These are phyloP conservation scores for Aspergillus funiculosus DNA, from an alignment of 495 filamentous ascomycete genomes.

Conservation along the genomic window DNA sequence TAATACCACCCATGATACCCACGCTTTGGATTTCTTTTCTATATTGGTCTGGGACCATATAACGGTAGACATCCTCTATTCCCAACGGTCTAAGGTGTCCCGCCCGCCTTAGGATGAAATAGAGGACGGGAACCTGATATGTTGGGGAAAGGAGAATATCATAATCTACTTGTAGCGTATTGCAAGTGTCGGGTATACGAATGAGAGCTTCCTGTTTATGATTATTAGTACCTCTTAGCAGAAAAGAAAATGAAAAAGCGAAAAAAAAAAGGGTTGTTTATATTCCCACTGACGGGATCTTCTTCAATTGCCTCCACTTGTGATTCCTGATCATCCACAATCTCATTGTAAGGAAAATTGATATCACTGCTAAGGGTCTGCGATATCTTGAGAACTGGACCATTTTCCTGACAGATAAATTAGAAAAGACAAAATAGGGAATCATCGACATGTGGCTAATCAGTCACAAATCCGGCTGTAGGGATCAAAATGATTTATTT, in stretches of 20 bases:
- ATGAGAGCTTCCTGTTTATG: slow-evolving; percentile 39
- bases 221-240: slow-evolving; percentile 16
- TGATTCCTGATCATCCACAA: slow-evolving; percentile 20
- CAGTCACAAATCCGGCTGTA: not conserved
- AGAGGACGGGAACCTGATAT: slow-evolving; percentile 50
- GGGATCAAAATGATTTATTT: not conserved
- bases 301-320: slow-evolving; percentile 26
- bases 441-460: not conserved
- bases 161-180: slow-evolving; percentile 44
- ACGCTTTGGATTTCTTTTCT: slow-evolving; percentile 49
- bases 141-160: slow-evolving; percentile 47
- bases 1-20: slow-evolving; percentile 70
- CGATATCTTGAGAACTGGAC: slow-evolving; percentile 34
- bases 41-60: slow-evolving; percentile 61
- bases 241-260: slow-evolving; percentile 7
- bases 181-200: slow-evolving; percentile 21
- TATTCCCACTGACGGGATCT: slow-evolving; percentile 31
- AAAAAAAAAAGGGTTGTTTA: not conserved
- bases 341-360: slow-evolving; percentile 4
- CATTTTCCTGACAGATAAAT: slow-evolving; percentile 24
- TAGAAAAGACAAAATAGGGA: slow-evolving; percentile 14
- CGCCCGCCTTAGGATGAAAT: slow-evolving; percentile 52
- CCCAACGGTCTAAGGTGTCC: slow-evolving; percentile 53
- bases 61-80: slow-evolving; percentile 63
- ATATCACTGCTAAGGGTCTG: slow-evolving; percentile 19